Conservation (phyloP, 768 basidiomycete genomes). For the Russula dissimulans region DNA sequence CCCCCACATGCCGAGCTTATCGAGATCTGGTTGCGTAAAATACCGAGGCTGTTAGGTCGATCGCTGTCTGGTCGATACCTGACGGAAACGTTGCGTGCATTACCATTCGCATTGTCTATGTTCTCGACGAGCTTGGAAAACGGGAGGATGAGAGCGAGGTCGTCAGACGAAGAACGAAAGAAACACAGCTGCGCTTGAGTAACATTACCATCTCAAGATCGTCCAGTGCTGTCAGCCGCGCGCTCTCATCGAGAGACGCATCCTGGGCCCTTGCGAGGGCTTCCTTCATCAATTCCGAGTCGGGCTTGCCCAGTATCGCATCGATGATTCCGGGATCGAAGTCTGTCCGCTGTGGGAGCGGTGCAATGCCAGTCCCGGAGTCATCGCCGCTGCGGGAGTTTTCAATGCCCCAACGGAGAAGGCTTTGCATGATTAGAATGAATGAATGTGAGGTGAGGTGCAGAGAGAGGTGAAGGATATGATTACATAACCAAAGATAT, state of each 20-base stretch:
- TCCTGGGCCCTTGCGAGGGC: conserved; percentile 59
- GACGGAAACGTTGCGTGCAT: not conserved
- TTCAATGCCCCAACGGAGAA: conserved; percentile 77
- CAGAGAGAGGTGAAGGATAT: too few relatives aligned
- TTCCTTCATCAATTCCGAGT: conserved; percentile 78
- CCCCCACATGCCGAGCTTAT: conserved; percentile 69
- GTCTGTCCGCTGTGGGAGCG: conserved; percentile 32
- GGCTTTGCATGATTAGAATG: conserved; percentile 54
- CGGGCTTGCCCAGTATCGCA: conserved; percentile 74
- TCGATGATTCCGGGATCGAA: conserved; percentile 83
- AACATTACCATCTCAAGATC: conserved; percentile 74
- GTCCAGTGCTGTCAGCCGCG: conserved; percentile 63
- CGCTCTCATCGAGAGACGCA: conserved; percentile 41
- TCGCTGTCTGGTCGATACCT: not conserved
- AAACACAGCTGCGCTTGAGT: not conserved
- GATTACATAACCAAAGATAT: not conserved
- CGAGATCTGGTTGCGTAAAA: conserved; percentile 44
- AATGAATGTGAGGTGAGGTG: not conserved
- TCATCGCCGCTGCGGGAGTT: conserved; percentile 40
- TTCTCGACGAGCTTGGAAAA: conserved; percentile 61
- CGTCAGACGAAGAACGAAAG: not conserved
- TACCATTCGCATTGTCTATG: conserved; percentile 88
- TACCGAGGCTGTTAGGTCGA: too few relatives aligned
- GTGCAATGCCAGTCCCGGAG: conserved; percentile 27
- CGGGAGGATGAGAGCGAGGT: not conserved